A percentile compares a stretch with the other conserved stretches of the same genome.
Evolutionary conservation across 768 basidiomycete genomes (phyloP).

Genomic region (Bullera alba): DNA sequence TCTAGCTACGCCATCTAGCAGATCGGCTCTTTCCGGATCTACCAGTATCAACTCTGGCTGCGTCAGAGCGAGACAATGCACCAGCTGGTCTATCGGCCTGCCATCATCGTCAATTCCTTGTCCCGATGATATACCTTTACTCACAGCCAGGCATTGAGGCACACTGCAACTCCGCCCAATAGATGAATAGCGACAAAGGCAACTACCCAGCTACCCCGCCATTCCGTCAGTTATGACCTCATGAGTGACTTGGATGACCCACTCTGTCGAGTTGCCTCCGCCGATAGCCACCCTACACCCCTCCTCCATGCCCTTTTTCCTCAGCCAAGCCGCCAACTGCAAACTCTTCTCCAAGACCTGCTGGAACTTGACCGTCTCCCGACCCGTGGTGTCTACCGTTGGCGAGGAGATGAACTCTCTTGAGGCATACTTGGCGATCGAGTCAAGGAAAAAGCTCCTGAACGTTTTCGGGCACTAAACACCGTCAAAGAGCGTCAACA

Average conservation of each 20-base stretch:
- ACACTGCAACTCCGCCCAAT: conserved; percentile 30
- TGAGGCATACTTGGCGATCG: conserved; percentile 13
- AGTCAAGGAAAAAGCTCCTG: conserved; percentile 23
- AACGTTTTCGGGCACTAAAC: conserved; percentile 35
- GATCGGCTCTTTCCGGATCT: conserved; percentile 22
- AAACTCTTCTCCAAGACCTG: conserved; percentile 18
- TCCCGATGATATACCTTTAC: conserved; percentile 1
- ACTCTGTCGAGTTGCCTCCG: conserved; percentile 32
- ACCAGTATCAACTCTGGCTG: conserved; percentile 24
- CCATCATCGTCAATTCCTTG: conserved; percentile 3
- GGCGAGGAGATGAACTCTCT: conserved; percentile 31
- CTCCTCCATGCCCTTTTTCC: conserved; percentile 18
- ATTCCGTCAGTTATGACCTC: background rate
- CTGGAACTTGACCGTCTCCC: conserved; percentile 20
- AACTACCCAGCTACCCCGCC: conserved; percentile 25
- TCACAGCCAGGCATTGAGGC: conserved; percentile 39
- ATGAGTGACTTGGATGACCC: background rate
- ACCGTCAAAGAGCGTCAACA: too few species aligned
- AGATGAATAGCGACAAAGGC: conserved; percentile 33
- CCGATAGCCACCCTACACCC: conserved; percentile 34
- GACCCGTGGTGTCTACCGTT: background rate
- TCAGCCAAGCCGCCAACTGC: conserved; percentile 27
- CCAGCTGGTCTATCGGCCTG: conserved; percentile 17
- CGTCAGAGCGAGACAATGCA: conserved; percentile 19
- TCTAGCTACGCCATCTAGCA: conserved; percentile 16